Base-by-base conservation (phyloP, 2,329 filamentous ascomycete species). In the Penicillium sp. region DNA sequence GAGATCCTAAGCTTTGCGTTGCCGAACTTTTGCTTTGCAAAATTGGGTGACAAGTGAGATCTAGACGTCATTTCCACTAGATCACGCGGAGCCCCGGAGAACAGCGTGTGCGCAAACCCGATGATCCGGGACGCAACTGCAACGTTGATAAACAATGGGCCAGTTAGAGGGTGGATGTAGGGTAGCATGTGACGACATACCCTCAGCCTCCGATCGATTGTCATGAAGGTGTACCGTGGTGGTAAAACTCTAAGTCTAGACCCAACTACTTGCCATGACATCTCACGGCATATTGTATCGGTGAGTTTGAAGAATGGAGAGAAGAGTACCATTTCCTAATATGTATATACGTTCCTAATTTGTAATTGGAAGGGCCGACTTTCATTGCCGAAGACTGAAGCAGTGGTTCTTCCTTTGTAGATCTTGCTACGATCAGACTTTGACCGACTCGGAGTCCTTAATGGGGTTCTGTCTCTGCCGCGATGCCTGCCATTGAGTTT, bases 131-230 rank as follows among this genome's bases (percentile, higher is more conserved):
- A 60, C 59, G 63, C 60, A 64, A 65, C 60, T 63, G 63, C 54
- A 65, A 65, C 63, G 55, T 46, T 57, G 34, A 36, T 37, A 52
- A 48, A 65, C 60, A 65, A 64, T 65, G 46, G 40, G 48, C 45
- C 53, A 61, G 59, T 63, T 51, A 28, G 13, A 56, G 19, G 23
- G 55, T 58, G 60, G 56, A 60, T 56, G 45, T 34, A 60, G 34
- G 44, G 63, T 65, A 48, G 55, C 11, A 63, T 29, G 51, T 62
- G 60, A 65, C 56, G 56, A 37, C 48, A 58, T 50, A 33, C 26
- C 42, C 29, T 31, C 31, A 29, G 21, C 14, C 26, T 23, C 16
- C 16, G 28, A 31, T n/a, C n/a, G n/a, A n/a, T 37, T 28, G 24
- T 28, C 24, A 5, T 21, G 3, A 14, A 14, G 23, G n/a, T n/a